A percentile compares a stretch with the other conserved stretches of the same genome.
Evolutionary conservation across 73 alveolate genomes (phyloP).

Genomic region (Paramecium biaurelia): DNA sequence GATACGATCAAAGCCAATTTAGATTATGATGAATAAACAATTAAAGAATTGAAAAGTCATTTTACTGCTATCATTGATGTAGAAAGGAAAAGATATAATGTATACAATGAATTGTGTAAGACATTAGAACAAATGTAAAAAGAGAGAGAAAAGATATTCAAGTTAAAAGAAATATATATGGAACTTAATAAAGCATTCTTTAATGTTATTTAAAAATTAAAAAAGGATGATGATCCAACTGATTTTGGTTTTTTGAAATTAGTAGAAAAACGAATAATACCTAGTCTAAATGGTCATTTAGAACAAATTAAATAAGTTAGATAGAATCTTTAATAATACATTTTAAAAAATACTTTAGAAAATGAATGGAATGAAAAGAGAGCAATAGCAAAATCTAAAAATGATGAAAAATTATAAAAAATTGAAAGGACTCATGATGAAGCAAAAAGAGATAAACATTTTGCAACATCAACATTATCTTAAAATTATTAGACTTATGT

Average conservation of each 20-base stretch:
- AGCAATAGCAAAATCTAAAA: background rate
- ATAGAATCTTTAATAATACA: background rate
- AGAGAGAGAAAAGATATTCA: background rate
- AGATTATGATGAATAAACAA: slow-evolving; percentile 4
- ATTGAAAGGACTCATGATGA: slow-evolving; percentile 2
- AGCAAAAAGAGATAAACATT: background rate
- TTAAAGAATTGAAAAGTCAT: background rate
- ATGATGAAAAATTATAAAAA: background rate
- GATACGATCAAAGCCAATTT: slow-evolving; percentile 21
- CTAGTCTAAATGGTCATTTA: background rate
- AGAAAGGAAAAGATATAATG: background rate
- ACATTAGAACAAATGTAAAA: background rate
- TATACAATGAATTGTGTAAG: background rate
- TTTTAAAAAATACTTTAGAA: background rate
- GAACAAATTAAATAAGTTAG: background rate
- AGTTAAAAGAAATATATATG: background rate
- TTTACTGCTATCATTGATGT: background rate
- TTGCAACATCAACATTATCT: background rate
- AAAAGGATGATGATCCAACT: background rate
- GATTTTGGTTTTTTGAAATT: background rate
- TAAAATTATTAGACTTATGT: background rate
- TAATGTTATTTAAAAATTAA: background rate
- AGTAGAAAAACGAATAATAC: background rate
- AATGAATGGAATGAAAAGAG: background rate
- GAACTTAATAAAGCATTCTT: background rate